phyloP scores from a whole-genome alignment of 306 rosid genomes.

The Vicia faba region DNA sequence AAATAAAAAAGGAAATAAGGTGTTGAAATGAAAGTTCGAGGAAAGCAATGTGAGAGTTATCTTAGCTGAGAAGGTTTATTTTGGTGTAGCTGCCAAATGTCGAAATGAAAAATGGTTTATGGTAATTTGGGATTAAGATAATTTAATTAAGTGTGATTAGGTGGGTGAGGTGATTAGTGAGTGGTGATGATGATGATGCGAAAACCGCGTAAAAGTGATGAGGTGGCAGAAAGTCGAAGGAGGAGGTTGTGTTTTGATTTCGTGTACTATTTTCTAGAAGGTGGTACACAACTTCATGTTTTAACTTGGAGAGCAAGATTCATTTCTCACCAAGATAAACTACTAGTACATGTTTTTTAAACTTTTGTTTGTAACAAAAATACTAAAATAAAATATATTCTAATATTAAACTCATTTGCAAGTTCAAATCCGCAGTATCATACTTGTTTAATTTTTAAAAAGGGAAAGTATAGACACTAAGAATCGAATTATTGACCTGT shows the following conservation, averaged over 20 bases:
- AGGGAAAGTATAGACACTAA: too few species aligned
- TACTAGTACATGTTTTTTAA: too few species aligned
- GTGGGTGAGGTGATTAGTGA: slow-evolving; percentile 34
- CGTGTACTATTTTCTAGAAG: slow-evolving; percentile 39
- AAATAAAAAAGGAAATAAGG: too few species aligned
- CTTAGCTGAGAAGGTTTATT: slow-evolving; percentile 35
- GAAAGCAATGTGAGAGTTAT: neutral
- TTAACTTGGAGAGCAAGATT: neutral
- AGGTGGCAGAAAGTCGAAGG: slow-evolving; percentile 34
- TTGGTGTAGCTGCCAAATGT: slow-evolving; percentile 31
- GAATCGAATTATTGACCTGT: too few species aligned
- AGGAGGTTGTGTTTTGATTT: slow-evolving; percentile 38
- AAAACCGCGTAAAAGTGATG: slow-evolving; percentile 45
- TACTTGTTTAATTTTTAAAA: too few species aligned
- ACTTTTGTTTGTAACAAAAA: too few species aligned
- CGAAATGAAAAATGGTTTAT: slow-evolving; percentile 25
- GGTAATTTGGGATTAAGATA: neutral
- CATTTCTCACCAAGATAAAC: slow-evolving; percentile 22
- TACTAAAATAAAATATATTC: too few species aligned
- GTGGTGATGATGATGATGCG: slow-evolving; percentile 36
- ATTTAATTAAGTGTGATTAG: slow-evolving; percentile 9
- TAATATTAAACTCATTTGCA: too few species aligned
- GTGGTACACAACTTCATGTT: neutral
- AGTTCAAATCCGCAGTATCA: too few species aligned
- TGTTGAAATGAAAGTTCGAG: slow-evolving; percentile 32